These are phyloP conservation scores for Raphanus hybrid DNA, from an alignment of 441 rosid species.

Conservation along the genomic window DNA sequence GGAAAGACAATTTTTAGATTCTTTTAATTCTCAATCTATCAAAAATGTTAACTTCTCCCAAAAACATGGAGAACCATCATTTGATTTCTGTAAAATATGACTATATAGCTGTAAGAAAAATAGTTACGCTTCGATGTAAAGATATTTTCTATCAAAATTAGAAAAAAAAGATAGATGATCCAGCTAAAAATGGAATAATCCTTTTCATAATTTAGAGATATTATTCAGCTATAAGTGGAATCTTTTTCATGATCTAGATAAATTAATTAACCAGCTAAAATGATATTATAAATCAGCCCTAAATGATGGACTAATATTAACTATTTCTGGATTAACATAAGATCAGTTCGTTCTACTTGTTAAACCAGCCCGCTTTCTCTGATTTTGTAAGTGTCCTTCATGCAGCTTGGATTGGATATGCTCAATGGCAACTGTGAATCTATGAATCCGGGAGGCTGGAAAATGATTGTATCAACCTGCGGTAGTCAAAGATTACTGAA, in stretches of 20 bases:
- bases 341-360: background rate
- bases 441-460: conserved; percentile 2
- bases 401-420: background rate
- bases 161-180: background rate
- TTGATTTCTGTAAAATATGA: conserved; percentile 25
- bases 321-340: background rate
- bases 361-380: background rate
- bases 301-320: background rate
- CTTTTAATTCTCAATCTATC: background rate
- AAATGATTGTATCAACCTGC: conserved; percentile 6
- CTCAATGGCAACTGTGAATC: background rate
- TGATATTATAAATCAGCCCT: background rate
- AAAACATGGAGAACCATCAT: conserved; percentile 40
- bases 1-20: background rate
- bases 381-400: background rate
- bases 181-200: background rate
- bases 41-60: conserved; percentile 7
- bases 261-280: background rate
- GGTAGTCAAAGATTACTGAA: background rate
- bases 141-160: background rate
- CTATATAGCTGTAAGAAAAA: conserved; percentile 9
- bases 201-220: background rate
- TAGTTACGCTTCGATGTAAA: conserved; percentile 5
- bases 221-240: background rate
- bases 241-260: background rate